phyloP scores from a whole-genome alignment of 2,329 filamentous ascomycete genomes.

The Cladosporium sp. region DNA sequence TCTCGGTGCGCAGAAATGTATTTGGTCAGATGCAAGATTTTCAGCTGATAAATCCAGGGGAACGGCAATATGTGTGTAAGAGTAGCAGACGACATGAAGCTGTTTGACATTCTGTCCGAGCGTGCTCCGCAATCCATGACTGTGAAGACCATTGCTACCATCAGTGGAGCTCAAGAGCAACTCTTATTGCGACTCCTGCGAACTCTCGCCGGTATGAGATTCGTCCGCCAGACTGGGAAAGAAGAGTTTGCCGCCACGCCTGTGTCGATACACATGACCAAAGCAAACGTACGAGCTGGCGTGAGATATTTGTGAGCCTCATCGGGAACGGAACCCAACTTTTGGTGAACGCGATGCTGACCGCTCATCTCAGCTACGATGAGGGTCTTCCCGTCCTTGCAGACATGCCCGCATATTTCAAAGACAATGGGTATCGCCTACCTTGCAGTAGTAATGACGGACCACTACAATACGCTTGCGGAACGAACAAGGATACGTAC shows the following conservation, averaged over 20 bases:
- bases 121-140: background rate
- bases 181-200: background rate
- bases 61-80: background rate
- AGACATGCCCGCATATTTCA: slow-evolving; percentile 19
- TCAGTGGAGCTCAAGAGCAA: background rate
- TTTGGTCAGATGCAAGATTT: background rate
- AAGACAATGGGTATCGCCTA: slow-evolving; percentile 16
- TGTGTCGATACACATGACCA: background rate
- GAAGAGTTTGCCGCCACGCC: background rate
- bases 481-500: slow-evolving; percentile 13
- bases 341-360: background rate
- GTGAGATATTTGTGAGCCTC: background rate
- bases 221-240: background rate
- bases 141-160: background rate
- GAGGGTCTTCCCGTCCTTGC: background rate
- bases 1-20: background rate
- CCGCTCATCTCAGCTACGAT: background rate
- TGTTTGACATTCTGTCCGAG: background rate
- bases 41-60: background rate
- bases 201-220: background rate
- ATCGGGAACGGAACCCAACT: background rate
- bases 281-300: background rate
- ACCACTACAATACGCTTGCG: slow-evolving; percentile 15
- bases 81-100: background rate
- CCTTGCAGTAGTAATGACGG: slow-evolving; percentile 16